Base-by-base conservation (phyloP, 2,329 filamentous ascomycete genomes). In the Pestalotiopsis sp. region DNA sequence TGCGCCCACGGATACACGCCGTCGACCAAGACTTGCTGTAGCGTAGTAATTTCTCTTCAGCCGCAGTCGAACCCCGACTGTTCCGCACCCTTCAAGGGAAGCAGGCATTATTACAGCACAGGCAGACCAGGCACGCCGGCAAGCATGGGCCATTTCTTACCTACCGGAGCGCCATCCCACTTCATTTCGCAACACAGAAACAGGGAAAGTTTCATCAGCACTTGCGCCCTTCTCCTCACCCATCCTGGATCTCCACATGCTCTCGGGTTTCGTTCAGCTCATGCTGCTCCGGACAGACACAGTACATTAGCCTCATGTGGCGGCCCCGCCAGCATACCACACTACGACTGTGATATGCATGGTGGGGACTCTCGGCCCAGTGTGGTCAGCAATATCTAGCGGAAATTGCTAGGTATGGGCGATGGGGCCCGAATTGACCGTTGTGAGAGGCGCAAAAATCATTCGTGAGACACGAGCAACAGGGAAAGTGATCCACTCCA, bases 281-380 rank as follows among this genome's bases (percentile, higher is more conserved):
- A 52, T 52, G 45, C 45, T 52, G 45, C 45, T 52, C 2, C 45
- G 17, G 17, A 52, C 45, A 52, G 45, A 52, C 45, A n/a, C 45
- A 52, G 45, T n/a, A 62, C 31, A 27, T 39, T 62, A 62, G 59
- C 59, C 59, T 62, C 59, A 62, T 62, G 59, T 62, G 59, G 59
- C 59, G 59, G 25, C n/a, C n/a, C n/a, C n/a, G 25, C n/a, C 31
- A 20, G 31, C 27, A 62, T 62, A 36, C 27, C 59, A 36, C 38
- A 20, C 59, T 62, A 36, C 27, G 38, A 27, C 27, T 62, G 59
- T 36, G 59, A 52, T 52, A 52, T 52, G 45, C 45, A 52, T 52
- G 14, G 17, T n/a, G 45, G 45, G 20, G 59, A 62, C 25, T n/a
- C 59, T 17, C 23, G 57, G 23, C 27, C 17, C 27, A 59, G 27